phyloP scores from a whole-genome alignment of 768 basidiomycete genomes.

The Xerocomellus amylosporus region DNA sequence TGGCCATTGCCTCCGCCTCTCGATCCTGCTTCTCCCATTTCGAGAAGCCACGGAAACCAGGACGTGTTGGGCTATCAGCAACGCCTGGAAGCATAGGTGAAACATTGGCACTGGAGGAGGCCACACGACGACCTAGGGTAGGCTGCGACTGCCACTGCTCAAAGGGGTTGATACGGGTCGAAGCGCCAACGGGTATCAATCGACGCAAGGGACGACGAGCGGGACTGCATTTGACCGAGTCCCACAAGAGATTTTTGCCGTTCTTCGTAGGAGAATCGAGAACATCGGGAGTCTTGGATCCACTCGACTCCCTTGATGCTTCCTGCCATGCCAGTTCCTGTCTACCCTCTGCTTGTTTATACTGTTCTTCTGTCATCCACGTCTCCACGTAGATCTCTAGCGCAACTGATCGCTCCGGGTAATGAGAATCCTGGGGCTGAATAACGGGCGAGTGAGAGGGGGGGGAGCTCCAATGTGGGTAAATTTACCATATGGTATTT shows the following conservation, averaged over 20 bases:
- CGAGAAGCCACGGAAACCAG: constrained; percentile 49
- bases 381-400: constrained; percentile 73
- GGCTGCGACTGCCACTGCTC: constrained; percentile 31
- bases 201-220: constrained; percentile 44
- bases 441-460: constrained; percentile 9
- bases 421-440: constrained; percentile 76
- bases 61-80: constrained; percentile 55
- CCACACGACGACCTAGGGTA: constrained; percentile 44
- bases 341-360: constrained; percentile 58
- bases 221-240: constrained; percentile 48
- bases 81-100: constrained; percentile 33
- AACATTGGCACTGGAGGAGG: constrained; percentile 32
- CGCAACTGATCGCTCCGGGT: constrained; percentile 67
- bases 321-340: constrained; percentile 72
- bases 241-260: constrained; percentile 74
- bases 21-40: constrained; percentile 88
- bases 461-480: background rate
- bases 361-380: constrained; percentile 77
- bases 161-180: constrained; percentile 52
- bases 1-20: constrained; percentile 76
- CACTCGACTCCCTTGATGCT: constrained; percentile 39
- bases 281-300: constrained; percentile 43
- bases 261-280: constrained; percentile 36
- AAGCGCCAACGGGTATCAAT: constrained; percentile 43
- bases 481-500: constrained; percentile 68